A percentile compares a stretch with the other conserved stretches of the same genome.
Conservation (phyloP, 106 monocot species). For the Dioscorea dumetorum region DNA sequence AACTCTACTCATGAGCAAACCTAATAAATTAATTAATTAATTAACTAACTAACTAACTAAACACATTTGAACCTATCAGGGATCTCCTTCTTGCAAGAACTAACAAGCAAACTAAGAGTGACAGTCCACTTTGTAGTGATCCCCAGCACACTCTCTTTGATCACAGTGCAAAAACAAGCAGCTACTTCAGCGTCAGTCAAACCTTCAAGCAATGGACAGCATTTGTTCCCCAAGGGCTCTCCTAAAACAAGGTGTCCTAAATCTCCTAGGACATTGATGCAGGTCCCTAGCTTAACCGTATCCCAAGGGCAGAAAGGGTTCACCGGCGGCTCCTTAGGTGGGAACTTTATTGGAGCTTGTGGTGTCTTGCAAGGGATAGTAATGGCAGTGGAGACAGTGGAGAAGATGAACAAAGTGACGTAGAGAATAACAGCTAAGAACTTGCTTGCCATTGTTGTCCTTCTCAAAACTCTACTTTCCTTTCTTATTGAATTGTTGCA, state of each 20-base stretch:
- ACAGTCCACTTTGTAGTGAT: slow-evolving; percentile 43
- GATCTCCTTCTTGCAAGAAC: slow-evolving; percentile 42
- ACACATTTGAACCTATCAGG: slow-evolving; percentile 67
- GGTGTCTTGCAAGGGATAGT: neutral
- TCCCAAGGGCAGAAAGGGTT: slow-evolving; percentile 50
- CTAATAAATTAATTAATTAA: neutral
- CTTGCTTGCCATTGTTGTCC: slow-evolving; percentile 19
- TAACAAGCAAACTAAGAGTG: slow-evolving; percentile 32
- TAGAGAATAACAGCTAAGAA: neutral
- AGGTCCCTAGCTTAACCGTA: slow-evolving; percentile 45
- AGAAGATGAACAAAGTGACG: slow-evolving; percentile 10
- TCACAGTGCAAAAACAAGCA: slow-evolving; percentile 48
- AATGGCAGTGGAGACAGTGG: neutral
- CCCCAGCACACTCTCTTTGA: slow-evolving; percentile 41
- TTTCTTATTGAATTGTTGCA: no score
- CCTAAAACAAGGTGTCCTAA: slow-evolving; percentile 11
- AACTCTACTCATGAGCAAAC: neutral
- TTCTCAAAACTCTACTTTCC: no score
- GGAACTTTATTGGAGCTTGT: neutral
- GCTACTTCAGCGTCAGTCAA: slow-evolving; percentile 46
- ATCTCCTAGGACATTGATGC: slow-evolving; percentile 25
- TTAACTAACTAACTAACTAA: no score
- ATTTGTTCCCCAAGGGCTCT: slow-evolving; percentile 15
- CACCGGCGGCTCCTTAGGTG: slow-evolving; percentile 20
- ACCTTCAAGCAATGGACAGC: slow-evolving; percentile 40